Evolutionary conservation across 805 yeast genomes (phyloP).

Genomic region (Barnettozyma vustinii): DNA sequence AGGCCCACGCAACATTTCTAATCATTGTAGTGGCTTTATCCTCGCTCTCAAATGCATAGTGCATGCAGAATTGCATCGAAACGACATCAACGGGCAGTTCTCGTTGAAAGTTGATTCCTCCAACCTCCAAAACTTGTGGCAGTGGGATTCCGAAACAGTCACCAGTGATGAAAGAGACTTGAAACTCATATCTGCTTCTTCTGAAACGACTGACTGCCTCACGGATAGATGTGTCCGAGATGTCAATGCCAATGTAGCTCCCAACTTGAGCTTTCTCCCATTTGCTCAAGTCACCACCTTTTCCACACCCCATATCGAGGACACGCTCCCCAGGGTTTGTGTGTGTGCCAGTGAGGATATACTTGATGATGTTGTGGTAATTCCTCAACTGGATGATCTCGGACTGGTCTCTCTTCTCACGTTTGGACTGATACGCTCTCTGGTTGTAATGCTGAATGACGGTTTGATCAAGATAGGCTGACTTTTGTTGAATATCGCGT

Average conservation of each 20-base stretch:
- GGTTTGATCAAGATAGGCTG: constrained; percentile 44
- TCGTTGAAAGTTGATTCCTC: constrained; percentile 45
- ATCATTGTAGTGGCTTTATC: constrained; percentile 68
- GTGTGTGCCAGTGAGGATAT: constrained; percentile 71
- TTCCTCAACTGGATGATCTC: constrained; percentile 82
- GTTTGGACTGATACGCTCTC: constrained; percentile 64
- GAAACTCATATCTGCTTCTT: constrained; percentile 53
- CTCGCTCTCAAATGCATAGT: constrained; percentile 89
- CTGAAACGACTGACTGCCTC: constrained; percentile 79
- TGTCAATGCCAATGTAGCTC: constrained; percentile 86
- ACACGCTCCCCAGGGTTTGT: constrained; percentile 51
- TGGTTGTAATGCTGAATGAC: constrained; percentile 85
- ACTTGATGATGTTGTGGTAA: constrained; percentile 89
- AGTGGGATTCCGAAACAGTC: constrained; percentile 78
- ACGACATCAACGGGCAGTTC: constrained; percentile 73
- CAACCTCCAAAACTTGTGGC: constrained; percentile 66
- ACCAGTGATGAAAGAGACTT: constrained; percentile 83
- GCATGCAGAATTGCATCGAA: constrained; percentile 87
- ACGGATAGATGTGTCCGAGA: constrained; percentile 79
- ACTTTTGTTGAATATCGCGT: constrained; percentile 27
- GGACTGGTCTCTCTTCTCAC: constrained; percentile 60
- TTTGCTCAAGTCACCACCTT: constrained; percentile 94
- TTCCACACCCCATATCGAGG: constrained; percentile 92
- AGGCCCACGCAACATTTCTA: constrained; percentile 67
- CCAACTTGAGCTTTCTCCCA: constrained; percentile 71